Evolutionary conservation across 176 grass and related monocot species (phyloP).

Genomic region (Cocos nucifera): DNA sequence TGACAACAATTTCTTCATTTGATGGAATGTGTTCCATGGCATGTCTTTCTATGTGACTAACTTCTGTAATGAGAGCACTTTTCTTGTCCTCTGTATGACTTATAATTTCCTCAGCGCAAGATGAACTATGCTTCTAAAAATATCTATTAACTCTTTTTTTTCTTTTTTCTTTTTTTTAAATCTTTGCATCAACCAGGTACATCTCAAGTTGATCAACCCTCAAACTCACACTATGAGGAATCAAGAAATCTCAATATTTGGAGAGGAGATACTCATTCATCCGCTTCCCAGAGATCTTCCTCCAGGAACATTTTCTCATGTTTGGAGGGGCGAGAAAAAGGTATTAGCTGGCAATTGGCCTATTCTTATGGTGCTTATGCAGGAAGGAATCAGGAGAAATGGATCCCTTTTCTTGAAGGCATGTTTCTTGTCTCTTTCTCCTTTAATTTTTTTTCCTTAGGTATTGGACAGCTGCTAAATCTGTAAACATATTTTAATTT

Average conservation of each 20-base stretch:
- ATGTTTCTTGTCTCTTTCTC: constrained; percentile 19
- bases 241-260: constrained; percentile 54
- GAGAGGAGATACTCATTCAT: constrained; percentile 62
- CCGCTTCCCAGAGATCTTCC: constrained; percentile 21
- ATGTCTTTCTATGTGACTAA: too few relatives aligned
- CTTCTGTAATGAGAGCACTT: too few relatives aligned
- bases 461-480: background rate
- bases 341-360: constrained; percentile 53
- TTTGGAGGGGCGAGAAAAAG: constrained; percentile 77
- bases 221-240: constrained; percentile 45
- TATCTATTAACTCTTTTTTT: background rate
- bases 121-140: too few relatives aligned
- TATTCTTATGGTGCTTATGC: constrained; percentile 45
- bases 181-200: constrained; percentile 18
- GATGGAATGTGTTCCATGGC: too few relatives aligned
- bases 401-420: constrained; percentile 84
- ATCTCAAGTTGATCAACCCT: constrained; percentile 31
- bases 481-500: background rate
- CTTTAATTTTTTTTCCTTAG: background rate
- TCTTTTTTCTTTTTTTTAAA: background rate
- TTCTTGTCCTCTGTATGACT: too few relatives aligned
- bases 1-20: too few relatives aligned
- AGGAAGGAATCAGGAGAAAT: constrained; percentile 67
- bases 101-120: too few relatives aligned
- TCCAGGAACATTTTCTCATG: constrained; percentile 65